Evolutionary conservation across 345 rosid genomes (phyloP), one percentile per base, ranked within the genome.

Genomic region (Eutrema yunnanense): DNA sequence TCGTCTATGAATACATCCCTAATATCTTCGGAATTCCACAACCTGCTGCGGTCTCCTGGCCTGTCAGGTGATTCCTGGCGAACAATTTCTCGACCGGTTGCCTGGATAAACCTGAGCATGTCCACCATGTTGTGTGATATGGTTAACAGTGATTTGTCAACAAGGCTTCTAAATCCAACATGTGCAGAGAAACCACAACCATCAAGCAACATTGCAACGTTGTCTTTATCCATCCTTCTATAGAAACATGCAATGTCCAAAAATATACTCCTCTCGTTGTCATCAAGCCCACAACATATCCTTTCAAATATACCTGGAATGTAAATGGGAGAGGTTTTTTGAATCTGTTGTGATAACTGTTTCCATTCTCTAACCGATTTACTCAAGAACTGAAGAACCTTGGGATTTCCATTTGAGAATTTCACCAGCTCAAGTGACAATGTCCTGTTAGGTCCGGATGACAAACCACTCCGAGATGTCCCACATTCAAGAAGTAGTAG

Each of bases 171-270:
- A 26, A 82, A 40, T 14, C 78, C 82, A 63, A 73, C 56, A 53
- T 73, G 62, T 43, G 72, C 29, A 6, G 77, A 77, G 72, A 71
- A 73, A 62, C 69, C 73, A 65, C 81, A 76, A 43, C 74, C 71
- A 73, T 79, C 81, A 36, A 79, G 56, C 36, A 79, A 49, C 71
- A 59, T 65, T 66, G 66, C 64, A 5, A 58, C 72, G 2, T 40
- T 5, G n/a, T 75, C 74, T 44, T 54, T 76, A 16, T 76, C 52
- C 67, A 47, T 58, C 44, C 52, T 70, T 42, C 12, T 61, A 49
- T 76, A 75, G 69, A 82, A 79, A 68, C 81, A 82, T n/a, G 79
- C 76, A 69, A 79, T 65, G 69, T 82, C 82, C 38, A 82, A 62
- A 47, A 76, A 73, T 61, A 79, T 76, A 64, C 60, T 19, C 53